A percentile compares a stretch with the other conserved stretches of the same genome.
Conservation (phyloP, 805 yeast species). For the Saccharomyces mikatae region DNA sequence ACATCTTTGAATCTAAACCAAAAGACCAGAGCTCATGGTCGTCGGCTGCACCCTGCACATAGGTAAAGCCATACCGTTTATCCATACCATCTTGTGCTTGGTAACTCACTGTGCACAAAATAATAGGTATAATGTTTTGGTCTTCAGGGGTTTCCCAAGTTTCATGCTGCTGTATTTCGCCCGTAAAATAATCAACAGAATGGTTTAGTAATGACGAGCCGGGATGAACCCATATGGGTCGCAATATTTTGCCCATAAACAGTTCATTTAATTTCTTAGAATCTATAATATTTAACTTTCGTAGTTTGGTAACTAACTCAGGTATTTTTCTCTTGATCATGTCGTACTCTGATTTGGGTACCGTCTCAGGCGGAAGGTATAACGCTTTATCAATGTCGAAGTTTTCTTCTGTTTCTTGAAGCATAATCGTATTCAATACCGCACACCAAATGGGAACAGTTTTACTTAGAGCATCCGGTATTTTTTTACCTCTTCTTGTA, state of each 20-base stretch:
- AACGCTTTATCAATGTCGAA: conserved; percentile 30
- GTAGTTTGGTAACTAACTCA: conserved; percentile 38
- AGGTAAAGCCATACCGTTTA: conserved; percentile 41
- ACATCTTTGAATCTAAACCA: conserved; percentile 42
- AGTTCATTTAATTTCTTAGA: conserved; percentile 25
- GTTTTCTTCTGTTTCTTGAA: conserved; percentile 24
- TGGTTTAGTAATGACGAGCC: conserved; percentile 28
- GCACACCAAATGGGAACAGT: conserved; percentile 92
- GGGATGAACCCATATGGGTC: conserved; percentile 69
- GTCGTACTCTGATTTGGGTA: conserved; percentile 49
- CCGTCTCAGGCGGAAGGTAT: conserved; percentile 43
- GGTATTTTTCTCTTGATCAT: conserved; percentile 44
- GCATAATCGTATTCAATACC: conserved; percentile 51
- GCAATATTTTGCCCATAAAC: conserved; percentile 41
- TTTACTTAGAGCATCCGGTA: conserved; percentile 83
- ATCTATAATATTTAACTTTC: conserved; percentile 34
- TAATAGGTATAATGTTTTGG: conserved; percentile 35
- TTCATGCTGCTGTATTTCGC: conserved; percentile 14
- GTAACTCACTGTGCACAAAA: conserved; percentile 56
- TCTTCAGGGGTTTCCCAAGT: conserved; percentile 32
- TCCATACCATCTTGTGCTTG: conserved; percentile 52
- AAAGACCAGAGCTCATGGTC: conserved; percentile 85
- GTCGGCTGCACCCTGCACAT: conserved; percentile 92
- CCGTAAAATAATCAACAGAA: conserved; percentile 24
- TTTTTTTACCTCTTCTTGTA: conserved; percentile 72